Evolutionary conservation across 768 basidiomycete species (phyloP).

Genomic region (Hericium erinaceus): DNA sequence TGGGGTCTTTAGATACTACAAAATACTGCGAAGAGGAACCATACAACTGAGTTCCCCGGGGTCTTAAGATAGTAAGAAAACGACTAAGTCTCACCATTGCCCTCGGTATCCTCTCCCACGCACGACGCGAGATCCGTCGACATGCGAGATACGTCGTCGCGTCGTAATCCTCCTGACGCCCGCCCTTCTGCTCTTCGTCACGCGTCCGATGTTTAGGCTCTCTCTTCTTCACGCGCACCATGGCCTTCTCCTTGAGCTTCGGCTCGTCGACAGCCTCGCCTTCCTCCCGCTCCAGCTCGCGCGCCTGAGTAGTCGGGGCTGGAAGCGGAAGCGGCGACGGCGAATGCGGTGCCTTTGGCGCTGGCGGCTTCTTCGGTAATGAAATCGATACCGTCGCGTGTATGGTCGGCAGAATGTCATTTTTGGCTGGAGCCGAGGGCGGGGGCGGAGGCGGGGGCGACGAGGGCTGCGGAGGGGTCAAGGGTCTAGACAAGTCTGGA

Average conservation of each 20-base stretch:
- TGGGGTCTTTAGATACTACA: too few relatives aligned
- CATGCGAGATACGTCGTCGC: too few relatives aligned
- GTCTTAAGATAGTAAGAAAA: too few relatives aligned
- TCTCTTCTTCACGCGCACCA: conserved; percentile 25
- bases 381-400: conserved; percentile 18
- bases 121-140: too few relatives aligned
- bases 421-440: conserved; percentile 5
- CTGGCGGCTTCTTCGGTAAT: conserved; percentile 22
- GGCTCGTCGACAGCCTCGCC: background rate
- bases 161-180: conserved; percentile 52
- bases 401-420: conserved; percentile 27
- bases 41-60: too few relatives aligned
- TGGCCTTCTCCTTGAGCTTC: background rate
- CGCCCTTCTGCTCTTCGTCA: conserved; percentile 60
- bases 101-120: too few relatives aligned
- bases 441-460: conserved; percentile 14
- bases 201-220: conserved; percentile 40
- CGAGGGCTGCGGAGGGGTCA: conserved; percentile 8
- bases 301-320: conserved; percentile 1
- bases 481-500: conserved; percentile 5
- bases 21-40: too few relatives aligned
- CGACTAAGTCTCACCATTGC: too few relatives aligned
- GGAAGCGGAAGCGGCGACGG: conserved; percentile 14
- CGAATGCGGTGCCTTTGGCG: conserved; percentile 38
- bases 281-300: background rate